Conservation (phyloP, 169 alveolate genomes). For the Eimeria acervulina region DNA sequence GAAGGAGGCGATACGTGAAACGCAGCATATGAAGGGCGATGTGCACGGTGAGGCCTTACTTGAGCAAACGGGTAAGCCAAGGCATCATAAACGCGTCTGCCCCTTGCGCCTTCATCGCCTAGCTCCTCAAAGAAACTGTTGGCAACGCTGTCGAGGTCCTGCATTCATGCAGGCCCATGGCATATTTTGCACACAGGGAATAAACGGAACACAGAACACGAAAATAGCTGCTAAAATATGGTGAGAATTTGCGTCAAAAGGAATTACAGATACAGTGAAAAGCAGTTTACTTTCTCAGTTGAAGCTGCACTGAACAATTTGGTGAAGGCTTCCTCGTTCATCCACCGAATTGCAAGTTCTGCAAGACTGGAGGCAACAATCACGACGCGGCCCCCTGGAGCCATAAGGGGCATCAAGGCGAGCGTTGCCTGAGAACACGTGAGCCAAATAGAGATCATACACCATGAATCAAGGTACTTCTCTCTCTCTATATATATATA, state of each 20-base stretch:
- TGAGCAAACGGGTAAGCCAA: constrained; percentile 55
- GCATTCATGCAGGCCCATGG: not conserved
- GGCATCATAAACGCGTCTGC: constrained; percentile 3
- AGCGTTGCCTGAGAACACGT: not conserved
- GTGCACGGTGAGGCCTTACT: not conserved
- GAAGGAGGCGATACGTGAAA: no score
- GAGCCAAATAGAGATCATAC: not conserved
- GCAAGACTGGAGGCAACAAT: constrained; percentile 23
- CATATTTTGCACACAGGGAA: not conserved
- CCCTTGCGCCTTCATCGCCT: not conserved
- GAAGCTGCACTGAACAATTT: constrained; percentile 17
- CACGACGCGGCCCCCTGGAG: constrained; percentile 54
- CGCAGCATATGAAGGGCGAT: no score
- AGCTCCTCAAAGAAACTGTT: not conserved
- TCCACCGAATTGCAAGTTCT: constrained; percentile 54
- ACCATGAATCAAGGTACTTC: no score
- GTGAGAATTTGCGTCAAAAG: not conserved
- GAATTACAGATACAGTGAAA: not conserved
- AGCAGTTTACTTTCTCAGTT: not conserved
- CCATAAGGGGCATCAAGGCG: constrained; percentile 27
- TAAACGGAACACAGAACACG: not conserved
- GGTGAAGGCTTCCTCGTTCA: not conserved
- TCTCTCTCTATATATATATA: no score
- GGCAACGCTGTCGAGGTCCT: constrained; percentile 30
- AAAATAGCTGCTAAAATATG: not conserved